Conservation (phyloP, 2,329 filamentous ascomycete genomes). For the Penicillium hordei region DNA sequence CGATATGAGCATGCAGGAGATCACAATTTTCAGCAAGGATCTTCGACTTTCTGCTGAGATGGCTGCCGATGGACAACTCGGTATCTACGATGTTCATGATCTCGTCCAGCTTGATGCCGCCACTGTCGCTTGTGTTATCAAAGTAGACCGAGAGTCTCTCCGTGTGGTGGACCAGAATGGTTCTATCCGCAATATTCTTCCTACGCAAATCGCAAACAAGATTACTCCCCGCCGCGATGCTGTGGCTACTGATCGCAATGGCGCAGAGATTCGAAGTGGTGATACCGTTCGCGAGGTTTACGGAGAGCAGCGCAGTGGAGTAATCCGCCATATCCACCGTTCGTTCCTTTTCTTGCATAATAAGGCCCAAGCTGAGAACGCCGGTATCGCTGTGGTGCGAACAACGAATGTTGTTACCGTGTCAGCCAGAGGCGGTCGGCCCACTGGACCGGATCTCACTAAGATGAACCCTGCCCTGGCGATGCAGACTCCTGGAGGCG, state of each 20-base stretch:
- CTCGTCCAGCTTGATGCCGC: constrained; percentile 90
- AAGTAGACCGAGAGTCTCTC: constrained; percentile 90
- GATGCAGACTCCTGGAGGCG: constrained; percentile 59
- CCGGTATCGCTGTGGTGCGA: constrained; percentile 83
- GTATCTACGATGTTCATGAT: constrained; percentile 88
- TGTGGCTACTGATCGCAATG: constrained; percentile 88
- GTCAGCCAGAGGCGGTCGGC: constrained; percentile 87
- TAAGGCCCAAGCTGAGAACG: constrained; percentile 79
- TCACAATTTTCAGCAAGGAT: constrained; percentile 98
- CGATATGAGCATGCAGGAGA: constrained; percentile 88
- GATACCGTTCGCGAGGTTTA: constrained; percentile 90
- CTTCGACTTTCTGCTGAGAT: constrained; percentile 89
- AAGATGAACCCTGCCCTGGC: constrained; percentile 91
- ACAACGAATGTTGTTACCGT: constrained; percentile 84
- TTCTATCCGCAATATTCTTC: constrained; percentile 75
- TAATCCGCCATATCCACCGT: constrained; percentile 90
- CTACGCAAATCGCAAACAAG: constrained; percentile 88
- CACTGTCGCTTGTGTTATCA: constrained; percentile 89
- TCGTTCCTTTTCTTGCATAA: constrained; percentile 91
- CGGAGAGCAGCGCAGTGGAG: constrained; percentile 80
- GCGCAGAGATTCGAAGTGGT: constrained; percentile 86
- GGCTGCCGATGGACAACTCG: constrained; percentile 76
- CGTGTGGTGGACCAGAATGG: constrained; percentile 89
- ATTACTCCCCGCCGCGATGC: constrained; percentile 78
- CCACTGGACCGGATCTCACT: constrained; percentile 73